A percentile compares a stretch with the other conserved stretches of the same genome.
Evolutionary conservation across 306 rosid genomes (phyloP).

Genomic region (Trifolium dubium): DNA sequence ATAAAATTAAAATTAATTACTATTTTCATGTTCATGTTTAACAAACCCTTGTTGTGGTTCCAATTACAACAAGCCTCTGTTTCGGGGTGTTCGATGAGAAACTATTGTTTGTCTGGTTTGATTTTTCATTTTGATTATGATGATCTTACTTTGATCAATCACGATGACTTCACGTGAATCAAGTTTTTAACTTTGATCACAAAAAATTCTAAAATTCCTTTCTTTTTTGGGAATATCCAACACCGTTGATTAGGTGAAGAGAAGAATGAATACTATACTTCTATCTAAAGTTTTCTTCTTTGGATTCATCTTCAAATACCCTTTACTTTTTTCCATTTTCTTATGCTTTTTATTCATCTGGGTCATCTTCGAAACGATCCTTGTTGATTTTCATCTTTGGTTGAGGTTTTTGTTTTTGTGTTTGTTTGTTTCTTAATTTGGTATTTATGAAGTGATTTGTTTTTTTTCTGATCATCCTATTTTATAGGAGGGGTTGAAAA

Average conservation of each 20-base stretch:
- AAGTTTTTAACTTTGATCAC: constrained; percentile 37
- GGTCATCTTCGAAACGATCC: constrained; percentile 44
- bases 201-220: constrained; percentile 55
- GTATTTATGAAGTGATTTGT: constrained; percentile 8
- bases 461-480: constrained; percentile 25
- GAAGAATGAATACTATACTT: constrained; percentile 62
- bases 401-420: constrained; percentile 13
- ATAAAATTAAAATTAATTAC: not conserved
- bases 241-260: constrained; percentile 41
- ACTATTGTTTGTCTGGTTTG: constrained; percentile 41
- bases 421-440: constrained; percentile 8
- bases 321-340: constrained; percentile 32
- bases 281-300: constrained; percentile 55
- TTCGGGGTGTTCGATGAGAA: constrained; percentile 53
- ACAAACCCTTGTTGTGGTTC: constrained; percentile 19
- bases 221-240: constrained; percentile 74
- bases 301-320: constrained; percentile 37
- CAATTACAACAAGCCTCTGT: constrained; percentile 50
- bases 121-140: constrained; percentile 48
- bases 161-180: constrained; percentile 59
- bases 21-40: not conserved
- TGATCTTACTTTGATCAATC: constrained; percentile 49
- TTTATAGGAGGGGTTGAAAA: constrained; percentile 14
- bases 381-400: constrained; percentile 38
- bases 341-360: constrained; percentile 39